Evolutionary conservation across 2,329 filamentous ascomycete genomes (phyloP), one percentile per base, ranked within the genome.

Genomic region (Nemania sp.): DNA sequence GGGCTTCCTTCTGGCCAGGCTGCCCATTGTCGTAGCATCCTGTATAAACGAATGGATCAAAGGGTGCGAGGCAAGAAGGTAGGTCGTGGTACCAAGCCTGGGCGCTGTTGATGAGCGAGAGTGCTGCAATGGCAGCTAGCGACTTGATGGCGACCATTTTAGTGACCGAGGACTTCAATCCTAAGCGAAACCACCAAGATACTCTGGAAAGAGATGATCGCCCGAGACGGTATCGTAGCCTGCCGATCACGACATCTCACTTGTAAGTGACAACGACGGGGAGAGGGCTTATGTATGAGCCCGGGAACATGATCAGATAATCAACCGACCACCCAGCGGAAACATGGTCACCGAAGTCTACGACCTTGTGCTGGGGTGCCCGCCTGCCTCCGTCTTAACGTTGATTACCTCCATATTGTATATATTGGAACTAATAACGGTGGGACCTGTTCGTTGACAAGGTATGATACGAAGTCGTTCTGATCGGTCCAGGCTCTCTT

Each of bases 21-120:
- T 60, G 69, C 32, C 73, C 74, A 50, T 82, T 79, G 57, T 73
- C 63, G 71, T 76, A 83, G 71, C 81, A 83, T 47, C 81, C 81
- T n/a, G 75, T 71, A 67, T 78, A 79, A 55, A 78, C 74, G 63
- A 79, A 83, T 1, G 81, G 80, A 64, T 78, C 74, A 72, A 80
- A 82, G 29, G 76, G 69, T 13, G 75, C 70, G 5, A 77, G 68
- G 66, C 81, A 83, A 9, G 79, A 69, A 17, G 80, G 80, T 7
- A 80, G 73, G 61, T 80, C 74, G 46, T 77, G 67, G 65, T 79
- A 77, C 73, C 74, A 77, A 45, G 80, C 80, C 18, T 74, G 71
- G 45, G 75, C 74, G 29, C 72, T 71, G 5, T 56, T 55, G 56
- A 76, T 65, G 60, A 81, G 64, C 48, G 77, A 71, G 54, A 78